phyloP scores from a whole-genome alignment of 805 yeast genomes.

The Candida peoriensis region DNA sequence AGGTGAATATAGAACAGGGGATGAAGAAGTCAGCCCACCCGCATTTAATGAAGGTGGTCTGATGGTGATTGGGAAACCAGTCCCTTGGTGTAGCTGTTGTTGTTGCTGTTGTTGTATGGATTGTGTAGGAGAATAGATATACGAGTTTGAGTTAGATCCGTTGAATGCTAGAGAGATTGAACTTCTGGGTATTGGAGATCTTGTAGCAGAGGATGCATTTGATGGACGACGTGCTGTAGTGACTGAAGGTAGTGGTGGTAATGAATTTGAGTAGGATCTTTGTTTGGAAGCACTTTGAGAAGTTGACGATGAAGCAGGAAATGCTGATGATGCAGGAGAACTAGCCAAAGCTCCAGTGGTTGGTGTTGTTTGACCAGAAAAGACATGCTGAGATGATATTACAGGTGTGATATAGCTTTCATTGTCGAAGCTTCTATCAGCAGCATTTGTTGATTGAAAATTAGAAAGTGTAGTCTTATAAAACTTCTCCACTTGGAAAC shows the following conservation, averaged over 20 bases:
- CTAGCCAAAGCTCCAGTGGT: background rate
- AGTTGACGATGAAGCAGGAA: background rate
- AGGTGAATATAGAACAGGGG: slow-evolving; percentile 24
- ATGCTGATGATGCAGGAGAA: background rate
- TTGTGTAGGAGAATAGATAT: slow-evolving; percentile 20
- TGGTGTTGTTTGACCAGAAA: background rate
- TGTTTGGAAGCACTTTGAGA: slow-evolving; percentile 2
- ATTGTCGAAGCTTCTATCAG: slow-evolving; percentile 18
- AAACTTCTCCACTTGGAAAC: slow-evolving; percentile 43
- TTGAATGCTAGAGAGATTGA: slow-evolving; percentile 20
- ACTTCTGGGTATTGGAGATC: slow-evolving; percentile 22
- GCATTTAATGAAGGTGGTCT: no score
- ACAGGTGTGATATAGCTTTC: slow-evolving; percentile 5
- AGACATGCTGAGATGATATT: background rate
- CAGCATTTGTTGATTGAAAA: slow-evolving; percentile 4
- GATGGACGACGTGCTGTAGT: slow-evolving; percentile 26
- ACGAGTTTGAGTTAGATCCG: slow-evolving; percentile 21
- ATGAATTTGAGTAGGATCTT: slow-evolving; percentile 22
- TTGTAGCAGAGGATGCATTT: slow-evolving; percentile 18
- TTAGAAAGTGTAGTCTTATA: slow-evolving; percentile 25
- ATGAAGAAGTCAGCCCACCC: slow-evolving; percentile 12
- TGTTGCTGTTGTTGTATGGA: slow-evolving; percentile 5
- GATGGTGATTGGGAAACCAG: no score
- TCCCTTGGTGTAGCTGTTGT: no score
- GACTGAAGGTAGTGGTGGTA: slow-evolving; percentile 30